Evolutionary conservation across 305 asterid species (phyloP).

Genomic region (Fraxinus latifolia): DNA sequence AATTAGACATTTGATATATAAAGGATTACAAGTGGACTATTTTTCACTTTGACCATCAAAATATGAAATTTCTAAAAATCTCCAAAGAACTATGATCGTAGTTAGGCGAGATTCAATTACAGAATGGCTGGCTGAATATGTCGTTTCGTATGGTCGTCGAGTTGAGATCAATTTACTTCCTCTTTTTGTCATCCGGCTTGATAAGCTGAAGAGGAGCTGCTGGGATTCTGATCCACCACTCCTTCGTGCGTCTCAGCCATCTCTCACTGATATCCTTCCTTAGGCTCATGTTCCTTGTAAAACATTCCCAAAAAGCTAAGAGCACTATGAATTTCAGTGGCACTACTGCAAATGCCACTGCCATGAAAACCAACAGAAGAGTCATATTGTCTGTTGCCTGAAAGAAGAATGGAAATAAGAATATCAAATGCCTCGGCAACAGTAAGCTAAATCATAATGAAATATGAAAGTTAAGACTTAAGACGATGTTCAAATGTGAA

Average conservation of each 20-base stretch:
- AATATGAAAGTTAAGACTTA: background rate
- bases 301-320: conserved; percentile 52
- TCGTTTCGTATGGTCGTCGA: background rate
- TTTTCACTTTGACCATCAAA: background rate
- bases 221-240: conserved; percentile 90
- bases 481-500: background rate
- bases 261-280: conserved; percentile 58
- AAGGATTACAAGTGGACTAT: background rate
- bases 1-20: background rate
- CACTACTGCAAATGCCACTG: conserved; percentile 35
- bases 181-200: conserved; percentile 65
- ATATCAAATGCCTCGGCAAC: background rate
- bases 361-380: conserved; percentile 38
- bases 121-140: background rate
- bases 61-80: background rate
- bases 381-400: conserved; percentile 69
- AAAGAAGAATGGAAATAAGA: background rate
- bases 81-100: background rate
- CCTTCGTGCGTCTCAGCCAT: conserved; percentile 63
- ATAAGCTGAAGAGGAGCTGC: conserved; percentile 82
- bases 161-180: conserved; percentile 36
- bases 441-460: background rate
- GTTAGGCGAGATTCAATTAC: background rate
- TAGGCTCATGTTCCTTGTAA: conserved; percentile 58
- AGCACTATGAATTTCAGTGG: conserved; percentile 53